Conservation (phyloP, 352 stramenopile species). For the Aphanomyces euteiches region DNA sequence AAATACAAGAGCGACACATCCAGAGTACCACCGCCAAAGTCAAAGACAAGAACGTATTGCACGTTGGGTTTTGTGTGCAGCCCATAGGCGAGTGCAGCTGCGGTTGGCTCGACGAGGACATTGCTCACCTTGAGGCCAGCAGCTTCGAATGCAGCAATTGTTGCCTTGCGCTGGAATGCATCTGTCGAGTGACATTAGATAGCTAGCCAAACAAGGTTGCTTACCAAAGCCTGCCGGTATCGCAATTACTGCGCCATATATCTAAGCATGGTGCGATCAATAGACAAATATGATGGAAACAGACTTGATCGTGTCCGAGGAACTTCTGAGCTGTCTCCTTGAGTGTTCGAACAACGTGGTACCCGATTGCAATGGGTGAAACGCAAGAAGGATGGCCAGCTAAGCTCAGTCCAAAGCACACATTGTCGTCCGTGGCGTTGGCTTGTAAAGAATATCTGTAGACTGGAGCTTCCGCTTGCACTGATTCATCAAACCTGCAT, state of each 20-base stretch:
- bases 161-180: constrained; percentile 42
- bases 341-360: constrained; percentile 45
- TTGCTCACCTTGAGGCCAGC: constrained; percentile 50
- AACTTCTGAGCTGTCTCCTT: constrained; percentile 46
- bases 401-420: constrained; percentile 50
- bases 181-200: constrained; percentile 14
- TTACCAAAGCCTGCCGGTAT: constrained; percentile 52
- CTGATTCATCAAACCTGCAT: constrained; percentile 32
- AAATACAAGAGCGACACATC: constrained; percentile 92
- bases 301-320: constrained; percentile 57
- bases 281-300: not conserved
- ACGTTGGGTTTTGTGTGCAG: constrained; percentile 89
- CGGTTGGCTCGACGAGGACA: constrained; percentile 88
- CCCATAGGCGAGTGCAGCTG: constrained; percentile 93
- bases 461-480: constrained; percentile 31
- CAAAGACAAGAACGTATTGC: constrained; percentile 95
- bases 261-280: constrained; percentile 27
- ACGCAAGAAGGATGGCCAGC: constrained; percentile 44
- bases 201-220: not conserved
- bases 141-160: constrained; percentile 41
- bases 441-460: constrained; percentile 49
- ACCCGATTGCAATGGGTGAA: constrained; percentile 46
- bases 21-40: constrained; percentile 93
- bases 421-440: constrained; percentile 25
- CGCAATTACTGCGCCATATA: constrained; percentile 59